phyloP scores from a whole-genome alignment of 2,329 filamentous ascomycete genomes.

The Sclerotinia nivalis region DNA sequence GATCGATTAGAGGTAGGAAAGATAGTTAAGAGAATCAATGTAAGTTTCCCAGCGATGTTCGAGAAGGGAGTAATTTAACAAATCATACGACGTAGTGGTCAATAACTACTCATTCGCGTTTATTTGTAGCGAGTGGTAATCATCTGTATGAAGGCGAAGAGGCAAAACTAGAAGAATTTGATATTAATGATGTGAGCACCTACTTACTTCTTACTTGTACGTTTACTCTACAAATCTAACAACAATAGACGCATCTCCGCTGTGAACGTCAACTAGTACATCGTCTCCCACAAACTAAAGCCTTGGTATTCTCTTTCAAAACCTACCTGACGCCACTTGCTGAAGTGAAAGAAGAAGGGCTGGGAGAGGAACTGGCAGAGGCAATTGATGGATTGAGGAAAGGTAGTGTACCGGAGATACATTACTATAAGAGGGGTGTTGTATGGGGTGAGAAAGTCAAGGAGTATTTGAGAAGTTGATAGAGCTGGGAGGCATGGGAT shows the following conservation, averaged over 20 bases:
- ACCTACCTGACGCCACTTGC: conserved; percentile 60
- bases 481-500: not conserved
- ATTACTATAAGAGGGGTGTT: conserved; percentile 55
- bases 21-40: conserved; percentile 56
- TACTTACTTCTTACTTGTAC: not conserved
- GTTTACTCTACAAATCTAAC: not conserved
- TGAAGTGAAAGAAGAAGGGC: conserved; percentile 57
- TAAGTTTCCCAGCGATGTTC: conserved; percentile 24
- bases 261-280: conserved; percentile 64
- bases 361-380: conserved; percentile 52
- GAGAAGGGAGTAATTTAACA: not conserved
- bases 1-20: conserved; percentile 53
- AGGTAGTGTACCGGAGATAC: conserved; percentile 59
- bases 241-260: conserved; percentile 48
- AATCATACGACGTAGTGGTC: conserved; percentile 44
- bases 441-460: conserved; percentile 39
- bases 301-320: conserved; percentile 62
- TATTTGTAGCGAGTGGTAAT: conserved; percentile 45
- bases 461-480: conserved; percentile 34
- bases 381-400: conserved; percentile 60
- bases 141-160: conserved; percentile 47
- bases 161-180: conserved; percentile 43
- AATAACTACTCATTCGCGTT: conserved; percentile 45
- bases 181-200: conserved; percentile 47
- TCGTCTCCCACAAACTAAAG: conserved; percentile 54